A percentile compares a stretch with the other conserved stretches of the same genome.
phyloP scores from a whole-genome alignment of 75 land plant species.

The Chamaecyparis obtusa region DNA sequence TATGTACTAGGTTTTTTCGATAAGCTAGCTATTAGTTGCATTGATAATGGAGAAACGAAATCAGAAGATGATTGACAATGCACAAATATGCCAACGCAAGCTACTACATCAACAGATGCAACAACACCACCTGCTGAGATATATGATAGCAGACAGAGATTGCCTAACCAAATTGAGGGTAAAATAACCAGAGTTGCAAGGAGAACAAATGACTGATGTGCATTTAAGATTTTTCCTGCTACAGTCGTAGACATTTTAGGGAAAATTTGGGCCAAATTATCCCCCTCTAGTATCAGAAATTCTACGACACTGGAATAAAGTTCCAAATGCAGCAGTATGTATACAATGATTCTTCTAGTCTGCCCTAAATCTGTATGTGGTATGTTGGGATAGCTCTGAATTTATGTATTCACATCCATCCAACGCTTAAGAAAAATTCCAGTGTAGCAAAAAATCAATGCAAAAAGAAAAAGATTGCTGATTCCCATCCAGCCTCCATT shows the following conservation, averaged over 20 bases:
- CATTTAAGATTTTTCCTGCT: conserved; percentile 16
- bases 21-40: too few species aligned
- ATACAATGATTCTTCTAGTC: conserved; percentile 44
- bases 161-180: too few species aligned
- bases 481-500: too few species aligned
- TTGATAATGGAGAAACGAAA: too few species aligned
- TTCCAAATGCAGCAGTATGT: conserved; percentile 47
- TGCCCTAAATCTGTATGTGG: conserved; percentile 73
- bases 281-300: conserved; percentile 79
- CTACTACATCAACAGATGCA: too few species aligned
- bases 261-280: conserved; percentile 63
- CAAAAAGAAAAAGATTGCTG: conserved; percentile 45
- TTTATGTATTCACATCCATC: conserved; percentile 45
- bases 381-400: conserved; percentile 70
- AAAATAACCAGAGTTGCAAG: too few species aligned
- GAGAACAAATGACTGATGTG: too few species aligned
- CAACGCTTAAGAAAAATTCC: conserved; percentile 67
- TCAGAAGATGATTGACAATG: too few species aligned
- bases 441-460: conserved; percentile 67
- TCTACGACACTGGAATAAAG: conserved; percentile 60
- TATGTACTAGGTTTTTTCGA: too few species aligned
- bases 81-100: too few species aligned
- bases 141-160: too few species aligned
- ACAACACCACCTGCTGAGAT: too few species aligned
- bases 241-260: conserved; percentile 34